Conservation (phyloP, 2,329 filamentous ascomycete genomes). For the Paraphoma chrysanthemicola region DNA sequence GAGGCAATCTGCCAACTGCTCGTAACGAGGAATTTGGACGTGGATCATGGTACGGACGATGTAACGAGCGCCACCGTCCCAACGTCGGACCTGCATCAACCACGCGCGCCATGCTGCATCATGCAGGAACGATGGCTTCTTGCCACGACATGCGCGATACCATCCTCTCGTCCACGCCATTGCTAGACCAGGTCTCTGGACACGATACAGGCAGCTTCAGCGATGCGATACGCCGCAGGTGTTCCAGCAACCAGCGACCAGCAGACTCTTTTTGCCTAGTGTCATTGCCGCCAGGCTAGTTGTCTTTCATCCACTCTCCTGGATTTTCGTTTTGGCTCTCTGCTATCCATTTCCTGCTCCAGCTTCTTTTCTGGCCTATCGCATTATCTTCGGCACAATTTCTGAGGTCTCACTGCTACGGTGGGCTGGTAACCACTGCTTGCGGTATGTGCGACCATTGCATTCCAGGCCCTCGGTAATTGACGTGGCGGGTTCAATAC, state of each 20-base stretch:
- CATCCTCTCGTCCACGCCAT: not conserved
- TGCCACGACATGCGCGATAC: not conserved
- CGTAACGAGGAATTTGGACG: too few relatives aligned
- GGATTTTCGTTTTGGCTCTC: slow-evolving; percentile 16
- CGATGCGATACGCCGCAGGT: not conserved
- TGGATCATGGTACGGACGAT: not conserved
- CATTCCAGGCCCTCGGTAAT: slow-evolving; percentile 22
- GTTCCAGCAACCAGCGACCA: slow-evolving; percentile 1
- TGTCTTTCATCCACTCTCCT: slow-evolving; percentile 25
- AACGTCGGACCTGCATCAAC: not conserved
- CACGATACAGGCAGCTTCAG: not conserved
- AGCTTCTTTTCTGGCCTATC: not conserved
- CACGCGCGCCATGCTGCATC: not conserved
- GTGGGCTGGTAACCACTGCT: slow-evolving; percentile 28
- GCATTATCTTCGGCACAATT: slow-evolving; percentile 6
- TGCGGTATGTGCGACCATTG: slow-evolving; percentile 27
- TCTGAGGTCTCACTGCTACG: slow-evolving; percentile 9
- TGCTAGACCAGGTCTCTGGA: not conserved
- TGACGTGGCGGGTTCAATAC: slow-evolving; percentile 12
- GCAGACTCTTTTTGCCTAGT: not conserved
- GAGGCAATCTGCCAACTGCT: too few relatives aligned
- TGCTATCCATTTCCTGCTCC: slow-evolving; percentile 9
- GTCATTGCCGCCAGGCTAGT: not conserved
- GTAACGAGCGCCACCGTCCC: not conserved
- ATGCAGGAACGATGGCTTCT: not conserved